phyloP scores from a whole-genome alignment of 2,329 filamentous ascomycete species.

The Cordyceps javanica region DNA sequence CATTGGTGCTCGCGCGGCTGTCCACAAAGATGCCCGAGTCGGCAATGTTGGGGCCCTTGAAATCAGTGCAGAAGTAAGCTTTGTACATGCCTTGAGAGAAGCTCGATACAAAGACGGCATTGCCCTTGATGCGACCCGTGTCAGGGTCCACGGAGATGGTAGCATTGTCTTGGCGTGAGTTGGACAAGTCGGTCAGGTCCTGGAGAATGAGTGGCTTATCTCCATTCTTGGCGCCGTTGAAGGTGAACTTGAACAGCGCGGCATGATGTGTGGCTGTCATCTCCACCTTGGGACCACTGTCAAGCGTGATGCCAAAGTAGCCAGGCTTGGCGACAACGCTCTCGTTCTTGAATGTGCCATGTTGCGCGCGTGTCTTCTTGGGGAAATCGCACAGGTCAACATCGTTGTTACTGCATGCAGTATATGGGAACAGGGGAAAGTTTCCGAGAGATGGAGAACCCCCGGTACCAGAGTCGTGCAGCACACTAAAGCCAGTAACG shows the following conservation, averaged over 20 bases:
- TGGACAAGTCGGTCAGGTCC: constrained; percentile 58
- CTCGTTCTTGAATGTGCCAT: constrained; percentile 40
- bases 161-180: constrained; percentile 53
- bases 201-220: constrained; percentile 55
- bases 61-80: constrained; percentile 62
- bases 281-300: constrained; percentile 53
- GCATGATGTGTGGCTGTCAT: constrained; percentile 63
- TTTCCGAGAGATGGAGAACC: constrained; percentile 60
- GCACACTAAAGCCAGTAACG: constrained; percentile 49
- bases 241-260: constrained; percentile 60
- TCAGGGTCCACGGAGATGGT: constrained; percentile 46
- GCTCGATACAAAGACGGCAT: constrained; percentile 55
- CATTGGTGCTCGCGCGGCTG: constrained; percentile 43
- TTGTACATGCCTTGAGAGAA: constrained; percentile 58
- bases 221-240: constrained; percentile 35
- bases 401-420: constrained; percentile 53
- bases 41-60: constrained; percentile 49
- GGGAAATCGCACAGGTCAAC: constrained; percentile 57
- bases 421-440: constrained; percentile 65
- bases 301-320: constrained; percentile 57
- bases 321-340: constrained; percentile 55
- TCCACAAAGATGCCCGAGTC: constrained; percentile 58
- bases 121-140: constrained; percentile 58
- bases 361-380: constrained; percentile 34
- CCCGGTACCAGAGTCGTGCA: constrained; percentile 55